Base-by-base conservation (phyloP, 345 rosid species). In the Clausena lansium region DNA sequence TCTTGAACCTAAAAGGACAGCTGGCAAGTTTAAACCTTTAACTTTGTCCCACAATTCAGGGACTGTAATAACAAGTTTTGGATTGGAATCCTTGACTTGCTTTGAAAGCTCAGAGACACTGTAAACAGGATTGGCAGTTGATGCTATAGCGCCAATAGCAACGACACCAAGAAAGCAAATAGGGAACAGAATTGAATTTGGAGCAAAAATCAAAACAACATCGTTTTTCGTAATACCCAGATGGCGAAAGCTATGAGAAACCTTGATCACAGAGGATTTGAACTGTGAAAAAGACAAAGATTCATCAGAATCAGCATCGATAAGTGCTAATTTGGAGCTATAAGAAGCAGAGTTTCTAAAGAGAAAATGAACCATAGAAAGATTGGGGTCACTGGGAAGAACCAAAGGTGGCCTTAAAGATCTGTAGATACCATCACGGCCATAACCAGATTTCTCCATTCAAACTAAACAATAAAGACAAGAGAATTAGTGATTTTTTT, bases 381-480 rank as follows among this genome's bases (percentile, higher is more conserved):
- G 77, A 79, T 91, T 88, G 19, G 95, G 91, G 15, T 91, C 89
- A 71, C 82, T 87, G 41, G 97, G 97, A 7, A 94, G 84, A 59
- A 80, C 35, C 17, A 90, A 63, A 0, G 81, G 77, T 0, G 97
- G 97, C 71, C 97, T 89, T 30, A 89, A 84, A 9, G 98, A 92
- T 76, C 97, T 80, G 92, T 83, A 93, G 7, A 95, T 86, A 0
- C 95, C 92, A 81, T 95, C 97, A 58, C 94, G 87, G 61, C 98
- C 96, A 27, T 87, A 95, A 60, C 98, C 95, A 76, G 97, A 94
- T 84, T 77, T 93, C 85, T 92, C 97, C 98, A 94, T 92, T 1
- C 33, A 39, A 13, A 25, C 45, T 1, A 50, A 70, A 28, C 36
- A 47, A 32, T 5, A 10, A 33, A 57, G 35, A 35, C 11, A 57